Conservation (phyloP, 2,329 filamentous ascomycete species). For the Mycogone perniciosa region DNA sequence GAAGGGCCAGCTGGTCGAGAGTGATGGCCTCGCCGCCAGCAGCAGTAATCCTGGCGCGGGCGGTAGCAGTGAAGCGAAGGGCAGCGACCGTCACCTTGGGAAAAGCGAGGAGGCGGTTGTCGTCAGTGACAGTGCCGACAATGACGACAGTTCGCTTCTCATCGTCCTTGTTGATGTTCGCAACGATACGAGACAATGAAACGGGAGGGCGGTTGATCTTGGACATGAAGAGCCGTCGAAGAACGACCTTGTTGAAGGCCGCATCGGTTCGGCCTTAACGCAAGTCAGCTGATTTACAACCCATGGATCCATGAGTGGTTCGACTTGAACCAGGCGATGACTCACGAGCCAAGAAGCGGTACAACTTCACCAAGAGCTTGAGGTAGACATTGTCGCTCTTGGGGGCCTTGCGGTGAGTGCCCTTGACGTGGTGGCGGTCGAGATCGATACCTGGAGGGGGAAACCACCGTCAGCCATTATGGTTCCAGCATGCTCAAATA, state of each 20-base stretch:
- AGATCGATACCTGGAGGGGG: slow-evolving; percentile 62
- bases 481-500: slow-evolving; percentile 57
- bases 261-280: slow-evolving; percentile 82
- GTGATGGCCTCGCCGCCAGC: slow-evolving; percentile 94
- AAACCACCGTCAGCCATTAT: slow-evolving; percentile 55
- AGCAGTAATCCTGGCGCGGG: slow-evolving; percentile 85
- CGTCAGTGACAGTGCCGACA: slow-evolving; percentile 93
- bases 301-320: not conserved
- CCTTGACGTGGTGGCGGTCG: slow-evolving; percentile 61
- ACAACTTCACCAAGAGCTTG: slow-evolving; percentile 95
- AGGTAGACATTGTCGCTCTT: slow-evolving; percentile 99
- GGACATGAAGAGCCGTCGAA: slow-evolving; percentile 96
- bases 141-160: slow-evolving; percentile 86
- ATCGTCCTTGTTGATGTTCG: slow-evolving; percentile 58
- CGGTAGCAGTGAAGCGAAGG: slow-evolving; percentile 93
- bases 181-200: slow-evolving; percentile 83
- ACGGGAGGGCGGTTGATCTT: slow-evolving; percentile 96
- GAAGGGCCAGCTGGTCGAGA: slow-evolving; percentile 92
- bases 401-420: slow-evolving; percentile 82
- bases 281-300: slow-evolving; percentile 1
- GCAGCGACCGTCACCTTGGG: slow-evolving; percentile 93
- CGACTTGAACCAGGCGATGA: slow-evolving; percentile 22
- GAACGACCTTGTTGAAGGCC: slow-evolving; percentile 97
- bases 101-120: slow-evolving; percentile 85
- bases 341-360: slow-evolving; percentile 94